Percentiles rank a stretch among this genome's conserved stretches.
These are phyloP conservation scores for Helicocarpus griseus DNA, from an alignment of 2,329 filamentous ascomycete genomes.

Conservation along the genomic window DNA sequence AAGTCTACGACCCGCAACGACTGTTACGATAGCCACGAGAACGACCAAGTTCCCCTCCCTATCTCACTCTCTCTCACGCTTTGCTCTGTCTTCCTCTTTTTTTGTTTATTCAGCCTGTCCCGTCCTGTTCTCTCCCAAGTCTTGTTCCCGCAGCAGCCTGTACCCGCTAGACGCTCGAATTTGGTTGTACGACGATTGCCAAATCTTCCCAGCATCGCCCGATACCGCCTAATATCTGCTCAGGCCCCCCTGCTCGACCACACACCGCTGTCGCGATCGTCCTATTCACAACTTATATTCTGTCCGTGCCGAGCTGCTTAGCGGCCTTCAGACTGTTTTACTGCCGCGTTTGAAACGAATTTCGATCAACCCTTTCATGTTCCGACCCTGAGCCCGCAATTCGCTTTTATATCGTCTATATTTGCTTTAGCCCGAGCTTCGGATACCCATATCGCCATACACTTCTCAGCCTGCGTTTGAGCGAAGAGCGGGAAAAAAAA, in stretches of 20 bases:
- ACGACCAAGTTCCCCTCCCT: slow-evolving; percentile 6
- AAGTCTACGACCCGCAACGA: slow-evolving; percentile 23
- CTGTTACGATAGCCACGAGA: slow-evolving; percentile 19
- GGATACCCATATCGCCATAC: neutral
- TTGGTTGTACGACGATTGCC: slow-evolving; percentile 14
- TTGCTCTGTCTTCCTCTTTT: slow-evolving; percentile 8
- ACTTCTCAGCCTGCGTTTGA: neutral
- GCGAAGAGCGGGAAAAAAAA: neutral
- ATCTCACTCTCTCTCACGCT: slow-evolving; percentile 11
- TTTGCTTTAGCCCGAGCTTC: neutral
- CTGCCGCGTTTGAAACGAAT: neutral
- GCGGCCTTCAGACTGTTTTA: neutral
- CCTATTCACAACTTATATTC: neutral
- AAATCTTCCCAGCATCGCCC: slow-evolving; percentile 2
- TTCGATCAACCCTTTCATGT: neutral
- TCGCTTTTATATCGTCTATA: neutral
- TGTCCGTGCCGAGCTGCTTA: neutral
- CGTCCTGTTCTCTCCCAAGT: neutral
- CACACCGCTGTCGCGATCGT: neutral
- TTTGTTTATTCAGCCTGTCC: slow-evolving; percentile 1
- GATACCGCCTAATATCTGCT: neutral
- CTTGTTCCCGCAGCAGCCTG: slow-evolving; percentile 11
- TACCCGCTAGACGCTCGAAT: slow-evolving; percentile 17
- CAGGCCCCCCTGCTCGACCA: neutral
- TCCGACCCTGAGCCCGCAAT: neutral